Evolutionary conservation across 371 early-diverging fungal genomes (phyloP).

Genomic region (Circinella umbellata): DNA sequence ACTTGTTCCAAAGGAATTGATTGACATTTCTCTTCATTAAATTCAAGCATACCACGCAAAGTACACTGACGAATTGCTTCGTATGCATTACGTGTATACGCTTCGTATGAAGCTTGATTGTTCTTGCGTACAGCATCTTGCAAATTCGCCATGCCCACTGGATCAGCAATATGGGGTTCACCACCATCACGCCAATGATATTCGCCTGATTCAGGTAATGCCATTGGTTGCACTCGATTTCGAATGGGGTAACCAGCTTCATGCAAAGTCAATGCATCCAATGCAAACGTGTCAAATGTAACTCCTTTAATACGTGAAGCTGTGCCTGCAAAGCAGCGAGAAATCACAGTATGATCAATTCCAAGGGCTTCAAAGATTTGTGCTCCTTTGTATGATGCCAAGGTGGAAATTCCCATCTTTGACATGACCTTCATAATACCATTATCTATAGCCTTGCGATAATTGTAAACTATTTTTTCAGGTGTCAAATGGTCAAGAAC

Average conservation of each 20-base stretch:
- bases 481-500: slow-evolving; percentile 58
- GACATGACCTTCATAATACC: slow-evolving; percentile 98
- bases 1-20: slow-evolving; percentile 92
- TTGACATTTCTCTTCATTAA: slow-evolving; percentile 72
- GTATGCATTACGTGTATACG: slow-evolving; percentile 79
- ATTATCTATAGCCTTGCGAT: slow-evolving; percentile 85
- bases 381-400: slow-evolving; percentile 97
- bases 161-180: slow-evolving; percentile 91
- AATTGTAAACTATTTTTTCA: slow-evolving; percentile 76
- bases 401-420: slow-evolving; percentile 98
- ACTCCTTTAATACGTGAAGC: slow-evolving; percentile 94
- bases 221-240: slow-evolving; percentile 60
- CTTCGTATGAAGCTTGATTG: slow-evolving; percentile 84
- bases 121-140: slow-evolving; percentile 97
- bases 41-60: slow-evolving; percentile 93
- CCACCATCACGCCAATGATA: slow-evolving; percentile 97
- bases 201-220: slow-evolving; percentile 92
- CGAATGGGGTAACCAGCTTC: slow-evolving; percentile 85
- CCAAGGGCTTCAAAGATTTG: slow-evolving; percentile 98
- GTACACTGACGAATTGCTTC: slow-evolving; percentile 91
- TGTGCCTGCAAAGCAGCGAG: slow-evolving; percentile 92
- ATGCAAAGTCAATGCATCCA: slow-evolving; percentile 89
- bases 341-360: slow-evolving; percentile 85
- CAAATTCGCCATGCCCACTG: slow-evolving; percentile 82
- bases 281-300: slow-evolving; percentile 85